phyloP scores from a whole-genome alignment of 2,329 filamentous ascomycete species.

The Aureobasidium sp. region DNA sequence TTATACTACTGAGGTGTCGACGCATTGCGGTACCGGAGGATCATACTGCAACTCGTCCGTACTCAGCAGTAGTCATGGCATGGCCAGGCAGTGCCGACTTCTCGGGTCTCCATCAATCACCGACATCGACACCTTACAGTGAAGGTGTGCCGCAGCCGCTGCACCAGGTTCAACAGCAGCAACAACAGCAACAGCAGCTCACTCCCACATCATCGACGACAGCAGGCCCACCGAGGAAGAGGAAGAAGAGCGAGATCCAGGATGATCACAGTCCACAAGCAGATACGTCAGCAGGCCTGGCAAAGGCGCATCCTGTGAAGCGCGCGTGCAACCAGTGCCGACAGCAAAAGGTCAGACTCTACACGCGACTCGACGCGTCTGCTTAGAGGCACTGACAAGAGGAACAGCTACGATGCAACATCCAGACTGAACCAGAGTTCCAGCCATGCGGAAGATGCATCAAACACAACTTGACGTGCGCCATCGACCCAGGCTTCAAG shows the following conservation, averaged over 20 bases:
- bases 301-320: conserved; percentile 55
- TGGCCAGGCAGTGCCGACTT: conserved; percentile 12
- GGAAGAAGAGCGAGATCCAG: conserved; percentile 18
- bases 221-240: conserved; percentile 16
- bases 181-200: conserved; percentile 4
- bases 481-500: conserved; percentile 84
- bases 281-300: background rate
- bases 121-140: background rate
- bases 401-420: conserved; percentile 69
- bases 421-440: conserved; percentile 68
- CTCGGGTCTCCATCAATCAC: conserved; percentile 13
- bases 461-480: conserved; percentile 73
- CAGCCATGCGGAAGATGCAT: conserved; percentile 69
- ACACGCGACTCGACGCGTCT: background rate
- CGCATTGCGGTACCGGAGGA: conserved; percentile 9
- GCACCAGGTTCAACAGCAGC: conserved; percentile 8
- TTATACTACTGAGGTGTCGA: conserved; percentile 5
- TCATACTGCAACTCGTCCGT: conserved; percentile 1
- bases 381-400: conserved; percentile 18
- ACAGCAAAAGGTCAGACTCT: conserved; percentile 64
- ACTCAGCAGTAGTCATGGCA: conserved; percentile 9
- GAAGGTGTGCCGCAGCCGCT: background rate
- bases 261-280: conserved; percentile 14
- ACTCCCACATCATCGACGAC: conserved; percentile 10
- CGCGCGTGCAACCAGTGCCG: conserved; percentile 78